Evolutionary conservation across 306 rosid genomes (phyloP).

Genomic region (Rosa rugosa): DNA sequence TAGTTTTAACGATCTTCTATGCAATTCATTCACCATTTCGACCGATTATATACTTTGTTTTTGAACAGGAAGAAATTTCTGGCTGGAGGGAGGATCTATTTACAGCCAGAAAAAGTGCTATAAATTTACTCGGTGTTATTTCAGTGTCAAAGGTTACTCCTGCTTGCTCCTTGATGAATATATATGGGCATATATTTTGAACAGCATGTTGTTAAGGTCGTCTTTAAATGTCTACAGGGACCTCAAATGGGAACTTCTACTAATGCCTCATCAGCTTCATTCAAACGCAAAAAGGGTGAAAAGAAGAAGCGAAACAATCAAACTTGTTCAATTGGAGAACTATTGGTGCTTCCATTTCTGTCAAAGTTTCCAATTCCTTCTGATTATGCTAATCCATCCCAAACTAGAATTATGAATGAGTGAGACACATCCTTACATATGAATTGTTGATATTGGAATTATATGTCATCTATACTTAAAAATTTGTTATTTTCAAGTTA

Average conservation of each 20-base stretch:
- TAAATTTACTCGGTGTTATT: constrained; percentile 78
- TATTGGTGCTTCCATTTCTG: constrained; percentile 87
- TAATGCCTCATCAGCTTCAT: constrained; percentile 45
- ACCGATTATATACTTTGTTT: constrained; percentile 22
- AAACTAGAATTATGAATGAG: constrained; percentile 52
- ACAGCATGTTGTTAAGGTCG: constrained; percentile 22
- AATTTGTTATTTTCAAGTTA: constrained; percentile 1
- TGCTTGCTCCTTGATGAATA: constrained; percentile 6
- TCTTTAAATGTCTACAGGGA: constrained; percentile 54
- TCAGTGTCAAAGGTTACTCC: constrained; percentile 74
- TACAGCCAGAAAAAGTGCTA: constrained; percentile 91
- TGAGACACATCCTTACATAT: constrained; percentile 33
- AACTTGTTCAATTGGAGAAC: constrained; percentile 68
- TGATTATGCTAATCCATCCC: constrained; percentile 47
- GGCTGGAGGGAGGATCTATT: constrained; percentile 91
- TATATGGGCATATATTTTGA: constrained; percentile 21
- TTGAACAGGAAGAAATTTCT: constrained; percentile 67
- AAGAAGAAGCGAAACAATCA: constrained; percentile 54
- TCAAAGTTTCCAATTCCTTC: constrained; percentile 83
- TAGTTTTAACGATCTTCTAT: constrained; percentile 8
- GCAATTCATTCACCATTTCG: constrained; percentile 15
- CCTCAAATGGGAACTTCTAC: constrained; percentile 50
- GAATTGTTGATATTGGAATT: neutral
- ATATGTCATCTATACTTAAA: constrained; percentile 8
- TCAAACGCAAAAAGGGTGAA: constrained; percentile 81